Base-by-base conservation (phyloP, 1,139 yeast species). In the Eremothecium sinecaudum region DNA sequence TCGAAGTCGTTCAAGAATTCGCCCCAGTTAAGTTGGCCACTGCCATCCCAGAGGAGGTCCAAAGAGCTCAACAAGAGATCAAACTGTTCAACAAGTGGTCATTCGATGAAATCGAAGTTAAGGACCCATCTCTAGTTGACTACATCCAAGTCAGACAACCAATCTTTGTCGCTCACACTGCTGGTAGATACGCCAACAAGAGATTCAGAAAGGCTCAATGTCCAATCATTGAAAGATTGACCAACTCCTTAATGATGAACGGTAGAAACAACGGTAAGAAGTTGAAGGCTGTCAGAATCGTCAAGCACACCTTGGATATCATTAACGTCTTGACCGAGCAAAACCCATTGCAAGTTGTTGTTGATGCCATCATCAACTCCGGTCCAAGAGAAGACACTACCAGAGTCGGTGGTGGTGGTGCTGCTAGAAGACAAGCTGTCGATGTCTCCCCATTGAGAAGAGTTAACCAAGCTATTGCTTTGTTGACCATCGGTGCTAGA, bases 211-310 rank as follows among this genome's bases (percentile, higher is more conserved):
- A 92, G 82, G 93, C 98, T 56, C 97, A 90, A 79, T 87, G 96
- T 75, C 98, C 98, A 64, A 79, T 92, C 67, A 70, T 92, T 59
- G 99, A 92, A 79, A 90, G 99, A 79, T 79, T 92, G 68, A 87
- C 98, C 73, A 90, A 90, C 90, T 82, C 98, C 51, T 77, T 92
- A 66, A 92, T 92, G 98, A 92, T 92, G 98, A 86, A 92, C 80
- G 99, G 99, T 76, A 90, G 98, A 79, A 92, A 92, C 92, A 92
- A 92, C 80, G 99, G 99, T 80, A 92, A 92, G 80, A 92, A 92
- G 77, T 83, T 92, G 71, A 87, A 90, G 83, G 98, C 99, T 62
- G 97, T 90, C 60, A 87, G 97, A 80, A 92, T 92, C 67, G 86
- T 92, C 69, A 83, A 90, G 79, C 98, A 90, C 78, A 90, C 98